These are phyloP conservation scores for Trametes coccinea DNA, from an alignment of 768 basidiomycete species.

Conservation along the genomic window DNA sequence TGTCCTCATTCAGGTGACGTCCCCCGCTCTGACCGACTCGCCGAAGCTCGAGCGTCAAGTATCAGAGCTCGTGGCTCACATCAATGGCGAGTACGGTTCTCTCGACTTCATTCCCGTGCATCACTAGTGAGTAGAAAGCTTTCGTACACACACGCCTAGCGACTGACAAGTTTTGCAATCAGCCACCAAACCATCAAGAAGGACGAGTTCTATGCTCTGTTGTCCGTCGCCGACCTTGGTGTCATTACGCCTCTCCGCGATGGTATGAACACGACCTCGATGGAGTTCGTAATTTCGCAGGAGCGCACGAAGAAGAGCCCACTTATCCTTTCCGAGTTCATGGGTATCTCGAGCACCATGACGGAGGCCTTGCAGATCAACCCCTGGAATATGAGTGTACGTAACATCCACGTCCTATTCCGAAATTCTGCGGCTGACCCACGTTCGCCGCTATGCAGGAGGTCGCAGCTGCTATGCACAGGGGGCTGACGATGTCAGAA, in stretches of 20 bases:
- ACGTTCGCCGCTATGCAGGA: conserved; percentile 45
- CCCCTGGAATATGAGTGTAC: conserved; percentile 90
- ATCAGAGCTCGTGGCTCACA: conserved; percentile 90
- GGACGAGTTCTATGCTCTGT: conserved; percentile 95
- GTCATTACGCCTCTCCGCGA: conserved; percentile 95
- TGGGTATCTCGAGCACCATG: conserved; percentile 96
- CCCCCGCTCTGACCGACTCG: conserved; percentile 87
- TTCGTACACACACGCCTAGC: not conserved
- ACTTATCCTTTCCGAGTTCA: conserved; percentile 93
- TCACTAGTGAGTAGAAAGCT: conserved; percentile 76
- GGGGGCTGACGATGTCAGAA: conserved; percentile 79
- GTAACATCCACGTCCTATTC: conserved; percentile 27
- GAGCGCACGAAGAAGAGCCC: conserved; percentile 80
- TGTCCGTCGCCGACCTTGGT: conserved; percentile 90
- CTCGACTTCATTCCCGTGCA: conserved; percentile 96
- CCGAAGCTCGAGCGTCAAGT: conserved; percentile 93
- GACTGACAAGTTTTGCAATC: not conserved
- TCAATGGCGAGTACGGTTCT: conserved; percentile 94
- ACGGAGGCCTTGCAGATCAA: conserved; percentile 87
- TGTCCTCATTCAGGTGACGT: conserved; percentile 89
- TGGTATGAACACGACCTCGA: conserved; percentile 98
- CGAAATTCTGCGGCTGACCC: not conserved
- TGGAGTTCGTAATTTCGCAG: conserved; percentile 98
- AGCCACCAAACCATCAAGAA: conserved; percentile 97
- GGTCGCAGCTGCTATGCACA: conserved; percentile 87